phyloP scores from a whole-genome alignment of 345 rosid species.

The Citrus australasica region DNA sequence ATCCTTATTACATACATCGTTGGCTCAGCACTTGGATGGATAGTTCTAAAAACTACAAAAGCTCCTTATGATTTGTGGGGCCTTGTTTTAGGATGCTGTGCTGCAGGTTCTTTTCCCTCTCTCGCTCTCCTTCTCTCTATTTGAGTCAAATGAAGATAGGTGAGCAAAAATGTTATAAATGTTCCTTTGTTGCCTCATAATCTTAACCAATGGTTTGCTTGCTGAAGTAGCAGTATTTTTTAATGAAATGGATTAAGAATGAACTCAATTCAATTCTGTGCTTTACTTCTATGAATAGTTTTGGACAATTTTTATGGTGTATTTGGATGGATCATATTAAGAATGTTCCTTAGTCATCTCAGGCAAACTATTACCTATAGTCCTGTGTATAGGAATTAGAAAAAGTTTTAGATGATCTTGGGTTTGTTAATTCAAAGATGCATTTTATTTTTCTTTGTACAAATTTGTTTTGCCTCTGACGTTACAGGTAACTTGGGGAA shows the following conservation, averaged over 20 bases:
- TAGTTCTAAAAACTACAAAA: neutral
- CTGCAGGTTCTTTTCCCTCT: constrained; percentile 10
- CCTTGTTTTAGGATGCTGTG: constrained; percentile 15
- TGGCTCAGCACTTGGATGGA: constrained; percentile 13
- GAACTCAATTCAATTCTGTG: neutral
- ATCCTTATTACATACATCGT: constrained; percentile 2
- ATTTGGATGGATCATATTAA: neutral
- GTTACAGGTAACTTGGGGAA: constrained; percentile 33
- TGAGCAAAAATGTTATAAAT: neutral
- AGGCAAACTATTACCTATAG: neutral
- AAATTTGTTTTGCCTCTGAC: neutral
- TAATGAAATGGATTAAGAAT: neutral
- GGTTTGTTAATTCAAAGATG: neutral
- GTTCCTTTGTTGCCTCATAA: neutral
- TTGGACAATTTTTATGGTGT: neutral
- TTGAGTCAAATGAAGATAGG: neutral
- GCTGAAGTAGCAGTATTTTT: neutral
- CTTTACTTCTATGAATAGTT: neutral
- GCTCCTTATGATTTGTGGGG: constrained; percentile 5
- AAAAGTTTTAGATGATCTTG: neutral
- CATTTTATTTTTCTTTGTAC: neutral
- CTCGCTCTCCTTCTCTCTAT: neutral
- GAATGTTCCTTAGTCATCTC: neutral
- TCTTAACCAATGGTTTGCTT: neutral
- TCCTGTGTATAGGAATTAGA: neutral